Conservation (phyloP, 2,329 filamentous ascomycete species). For the Orbilia ellipsospora region DNA sequence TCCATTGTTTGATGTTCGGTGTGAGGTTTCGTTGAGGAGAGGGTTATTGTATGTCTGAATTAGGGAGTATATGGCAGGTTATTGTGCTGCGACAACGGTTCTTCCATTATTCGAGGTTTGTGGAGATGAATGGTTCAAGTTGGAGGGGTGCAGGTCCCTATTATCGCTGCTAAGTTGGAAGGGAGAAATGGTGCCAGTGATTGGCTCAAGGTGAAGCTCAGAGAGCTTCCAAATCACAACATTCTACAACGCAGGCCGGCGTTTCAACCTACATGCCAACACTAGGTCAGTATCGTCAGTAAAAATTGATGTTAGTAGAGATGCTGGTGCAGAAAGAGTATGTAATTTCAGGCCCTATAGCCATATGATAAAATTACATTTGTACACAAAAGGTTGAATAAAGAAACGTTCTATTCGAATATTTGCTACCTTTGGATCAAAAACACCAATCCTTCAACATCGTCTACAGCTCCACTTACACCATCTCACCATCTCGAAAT, state of each 20-base stretch:
- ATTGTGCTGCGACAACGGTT: constrained; percentile 4
- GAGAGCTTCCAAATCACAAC: constrained; percentile 31
- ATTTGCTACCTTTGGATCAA: background rate
- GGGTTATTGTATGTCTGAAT: background rate
- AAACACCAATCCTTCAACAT: constrained; percentile 7
- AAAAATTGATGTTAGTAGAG: too few species aligned
- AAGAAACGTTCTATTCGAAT: too few species aligned
- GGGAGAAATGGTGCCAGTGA: background rate
- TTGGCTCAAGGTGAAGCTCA: constrained; percentile 5
- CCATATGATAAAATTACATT: too few species aligned
- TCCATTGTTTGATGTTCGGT: constrained; percentile 26
- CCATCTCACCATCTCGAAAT: background rate
- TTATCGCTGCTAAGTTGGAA: background rate
- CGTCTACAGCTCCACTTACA: background rate
- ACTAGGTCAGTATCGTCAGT: too few species aligned
- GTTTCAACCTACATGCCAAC: background rate
- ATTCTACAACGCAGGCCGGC: background rate
- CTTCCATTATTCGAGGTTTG: constrained; percentile 24
- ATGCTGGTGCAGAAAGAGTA: too few species aligned
- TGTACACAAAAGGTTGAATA: too few species aligned
- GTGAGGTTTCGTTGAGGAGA: background rate
- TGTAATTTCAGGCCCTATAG: too few species aligned
- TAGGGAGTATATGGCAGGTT: constrained; percentile 6
- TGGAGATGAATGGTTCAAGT: background rate
- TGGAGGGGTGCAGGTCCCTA: constrained; percentile 1